phyloP scores from a whole-genome alignment of 345 rosid species.

The Nasturtium officinale region DNA sequence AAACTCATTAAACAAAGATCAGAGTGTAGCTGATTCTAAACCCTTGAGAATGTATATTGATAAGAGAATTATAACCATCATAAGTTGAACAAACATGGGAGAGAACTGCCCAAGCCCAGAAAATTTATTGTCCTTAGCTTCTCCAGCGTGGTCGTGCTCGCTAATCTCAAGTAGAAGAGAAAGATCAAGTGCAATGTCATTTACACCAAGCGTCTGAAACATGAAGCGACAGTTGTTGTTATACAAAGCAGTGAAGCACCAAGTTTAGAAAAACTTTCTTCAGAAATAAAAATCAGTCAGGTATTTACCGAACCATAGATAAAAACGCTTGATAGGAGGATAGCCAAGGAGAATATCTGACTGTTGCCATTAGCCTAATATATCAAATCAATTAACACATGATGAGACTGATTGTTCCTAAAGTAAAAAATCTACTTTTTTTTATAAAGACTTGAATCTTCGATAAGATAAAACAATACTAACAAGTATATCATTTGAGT shows the following conservation, averaged over 20 bases:
- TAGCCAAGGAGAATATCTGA: constrained; percentile 48
- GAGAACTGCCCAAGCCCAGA: constrained; percentile 47
- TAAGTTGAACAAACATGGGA: constrained; percentile 49
- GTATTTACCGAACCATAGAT: constrained; percentile 49
- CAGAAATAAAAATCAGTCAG: neutral
- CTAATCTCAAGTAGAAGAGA: constrained; percentile 45
- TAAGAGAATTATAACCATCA: constrained; percentile 41
- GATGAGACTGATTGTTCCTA: neutral
- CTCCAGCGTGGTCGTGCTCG: constrained; percentile 32
- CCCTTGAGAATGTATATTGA: neutral
- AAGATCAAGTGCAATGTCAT: constrained; percentile 49
- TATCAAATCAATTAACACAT: constrained; percentile 1
- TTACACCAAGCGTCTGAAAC: constrained; percentile 46
- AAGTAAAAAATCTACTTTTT: neutral
- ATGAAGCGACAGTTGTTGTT: neutral
- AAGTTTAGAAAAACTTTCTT: neutral
- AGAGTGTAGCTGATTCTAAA: neutral
- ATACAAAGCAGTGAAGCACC: constrained; percentile 7
- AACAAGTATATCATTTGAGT: constrained; percentile 38
- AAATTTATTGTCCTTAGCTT: constrained; percentile 38
- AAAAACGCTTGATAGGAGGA: constrained; percentile 50
- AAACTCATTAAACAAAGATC: constrained; percentile 18
- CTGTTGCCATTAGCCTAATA: constrained; percentile 42
- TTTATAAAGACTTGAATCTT: neutral
- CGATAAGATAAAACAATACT: constrained; percentile 18